Conservation (phyloP, 257 asterid genomes). For the Echium plantagineum region DNA sequence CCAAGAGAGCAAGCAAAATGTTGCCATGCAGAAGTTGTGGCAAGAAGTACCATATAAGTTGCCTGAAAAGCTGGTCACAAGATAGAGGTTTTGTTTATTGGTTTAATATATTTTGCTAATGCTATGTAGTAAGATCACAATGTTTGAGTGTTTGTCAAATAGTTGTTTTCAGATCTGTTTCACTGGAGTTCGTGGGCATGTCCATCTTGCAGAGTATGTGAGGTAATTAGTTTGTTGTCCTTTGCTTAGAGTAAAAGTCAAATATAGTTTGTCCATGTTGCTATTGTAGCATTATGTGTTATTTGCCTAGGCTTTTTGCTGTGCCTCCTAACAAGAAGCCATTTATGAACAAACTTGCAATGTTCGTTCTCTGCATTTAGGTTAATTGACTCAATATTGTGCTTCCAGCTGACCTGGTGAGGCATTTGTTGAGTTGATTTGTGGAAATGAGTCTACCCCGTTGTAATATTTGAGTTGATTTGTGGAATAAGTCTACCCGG, state of each 20-base stretch:
- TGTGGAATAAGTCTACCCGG: not conserved
- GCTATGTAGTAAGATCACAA: constrained; percentile 5
- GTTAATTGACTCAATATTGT: not conserved
- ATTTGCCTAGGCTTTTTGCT: too few species aligned
- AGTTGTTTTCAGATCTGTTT: constrained; percentile 60
- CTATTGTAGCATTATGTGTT: not conserved
- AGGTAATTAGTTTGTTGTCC: constrained; percentile 41
- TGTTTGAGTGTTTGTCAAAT: constrained; percentile 15
- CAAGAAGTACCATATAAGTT: constrained; percentile 79
- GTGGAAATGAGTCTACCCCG: not conserved
- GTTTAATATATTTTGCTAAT: not conserved
- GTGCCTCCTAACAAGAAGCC: too few species aligned
- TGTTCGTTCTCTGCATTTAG: too few species aligned
- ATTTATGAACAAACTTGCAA: too few species aligned
- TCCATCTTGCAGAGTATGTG: constrained; percentile 89
- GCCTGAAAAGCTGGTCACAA: constrained; percentile 85
- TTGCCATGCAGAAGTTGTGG: constrained; percentile 77
- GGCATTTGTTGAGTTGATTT: not conserved
- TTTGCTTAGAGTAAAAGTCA: constrained; percentile 2
- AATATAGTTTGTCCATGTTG: not conserved
- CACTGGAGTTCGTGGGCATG: constrained; percentile 99
- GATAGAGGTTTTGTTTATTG: constrained; percentile 51
- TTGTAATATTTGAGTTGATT: not conserved
- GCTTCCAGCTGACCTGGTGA: not conserved
- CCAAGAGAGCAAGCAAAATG: constrained; percentile 85